Evolutionary conservation across 1,139 yeast genomes (phyloP), one percentile per base, ranked within the genome.

Genomic region (Sugiyamaella pinicola): DNA sequence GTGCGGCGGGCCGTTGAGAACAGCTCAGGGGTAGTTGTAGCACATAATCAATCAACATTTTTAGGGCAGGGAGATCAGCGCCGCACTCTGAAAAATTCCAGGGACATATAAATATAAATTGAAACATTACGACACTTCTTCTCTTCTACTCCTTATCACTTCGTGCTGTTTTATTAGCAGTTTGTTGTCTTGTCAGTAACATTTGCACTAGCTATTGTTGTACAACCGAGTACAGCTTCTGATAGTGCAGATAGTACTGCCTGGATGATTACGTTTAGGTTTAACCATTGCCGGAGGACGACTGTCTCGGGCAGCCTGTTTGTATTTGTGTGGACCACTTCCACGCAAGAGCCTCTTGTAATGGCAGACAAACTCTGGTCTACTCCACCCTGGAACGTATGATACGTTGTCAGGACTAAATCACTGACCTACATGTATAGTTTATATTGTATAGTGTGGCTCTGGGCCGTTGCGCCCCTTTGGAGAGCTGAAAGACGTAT

Each of bases 381-480:
- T 51, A 19, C 54, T 51, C 54, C 54, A 51, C 54, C 54, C 54
- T 51, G 54, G 49, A 47, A 51, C 49, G 48, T 47, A 51, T 22
- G 18, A 51, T 51, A 38, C 49, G 51, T 51, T 51, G 47, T 51
- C 54, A 42, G 54, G 54, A 51, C 54, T 51, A 51, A 51, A 51
- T 51, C 54, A 51, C 54, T 51, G 54, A 51, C 54, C 54, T 31
- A 51, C 54, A 51, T 50, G 9, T 35, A 18, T 35, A 35, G 17
- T 34, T 15, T 29, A n/a, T n/a, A n/a, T n/a, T n/a, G n/a, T n/a
- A n/a, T n/a, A n/a, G n/a, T n/a, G n/a, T n/a, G n/a, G n/a, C n/a
- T n/a, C n/a, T n/a, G n/a, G n/a, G n/a, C n/a, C n/a, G n/a, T n/a
- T n/a, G n/a, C n/a, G n/a, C n/a, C n/a, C n/a, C n/a, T n/a, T n/a